Conservation (phyloP, 2,329 filamentous ascomycete genomes). For the Kalmusia sp. region DNA sequence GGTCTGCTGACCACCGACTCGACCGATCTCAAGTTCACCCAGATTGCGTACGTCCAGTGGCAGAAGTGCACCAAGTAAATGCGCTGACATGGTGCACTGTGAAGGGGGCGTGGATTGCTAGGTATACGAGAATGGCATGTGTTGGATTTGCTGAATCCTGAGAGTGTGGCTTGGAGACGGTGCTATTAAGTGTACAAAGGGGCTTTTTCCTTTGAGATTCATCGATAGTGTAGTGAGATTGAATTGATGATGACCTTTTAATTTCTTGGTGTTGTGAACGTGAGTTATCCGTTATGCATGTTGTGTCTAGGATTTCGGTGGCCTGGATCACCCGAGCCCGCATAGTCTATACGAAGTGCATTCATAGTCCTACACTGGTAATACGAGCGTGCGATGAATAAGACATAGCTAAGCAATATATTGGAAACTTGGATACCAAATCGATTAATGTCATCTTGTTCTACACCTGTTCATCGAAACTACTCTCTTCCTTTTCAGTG, state of each 20-base stretch:
- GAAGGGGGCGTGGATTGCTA: slow-evolving; percentile 7
- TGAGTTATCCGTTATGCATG: too few relatives aligned
- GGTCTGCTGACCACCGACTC: slow-evolving; percentile 58
- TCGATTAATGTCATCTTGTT: too few relatives aligned
- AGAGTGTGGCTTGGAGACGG: slow-evolving; percentile 8
- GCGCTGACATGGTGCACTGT: slow-evolving; percentile 14
- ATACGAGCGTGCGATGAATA: too few relatives aligned
- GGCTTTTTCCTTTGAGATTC: neutral
- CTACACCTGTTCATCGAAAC: too few relatives aligned
- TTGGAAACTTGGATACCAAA: too few relatives aligned
- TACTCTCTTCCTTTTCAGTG: too few relatives aligned
- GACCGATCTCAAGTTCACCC: slow-evolving; percentile 57
- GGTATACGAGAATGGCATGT: slow-evolving; percentile 8
- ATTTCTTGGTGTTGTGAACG: too few relatives aligned
- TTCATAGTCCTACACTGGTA: too few relatives aligned
- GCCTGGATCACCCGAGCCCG: too few relatives aligned
- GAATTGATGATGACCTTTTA: neutral
- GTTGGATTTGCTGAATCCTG: slow-evolving; percentile 3
- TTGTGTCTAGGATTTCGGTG: too few relatives aligned
- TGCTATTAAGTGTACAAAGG: slow-evolving; percentile 1
- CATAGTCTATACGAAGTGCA: too few relatives aligned
- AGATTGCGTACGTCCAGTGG: slow-evolving; percentile 55
- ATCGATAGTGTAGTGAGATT: neutral
- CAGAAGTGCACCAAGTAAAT: slow-evolving; percentile 45
- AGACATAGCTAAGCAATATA: too few relatives aligned